Conservation (phyloP, 1,284 basidiomycete species). For the Sanghuangporus sanghuang region DNA sequence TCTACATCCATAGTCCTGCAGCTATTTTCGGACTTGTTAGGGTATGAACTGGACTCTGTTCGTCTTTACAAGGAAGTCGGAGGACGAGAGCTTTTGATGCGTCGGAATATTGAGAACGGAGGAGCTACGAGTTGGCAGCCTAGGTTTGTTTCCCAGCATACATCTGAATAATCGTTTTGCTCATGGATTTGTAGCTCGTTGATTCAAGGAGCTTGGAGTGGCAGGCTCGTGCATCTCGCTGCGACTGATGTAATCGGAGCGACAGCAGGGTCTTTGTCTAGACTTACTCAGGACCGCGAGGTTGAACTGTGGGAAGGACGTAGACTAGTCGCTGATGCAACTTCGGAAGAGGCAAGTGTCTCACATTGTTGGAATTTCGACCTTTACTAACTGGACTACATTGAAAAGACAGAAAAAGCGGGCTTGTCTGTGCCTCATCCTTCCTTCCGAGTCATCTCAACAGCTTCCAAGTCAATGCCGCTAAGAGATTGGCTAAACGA, state of each 20-base stretch:
- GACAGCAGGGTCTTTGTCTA: constrained; percentile 54
- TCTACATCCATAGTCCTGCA: constrained; percentile 46
- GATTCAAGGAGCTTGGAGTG: constrained; percentile 52
- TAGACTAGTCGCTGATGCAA: constrained; percentile 47
- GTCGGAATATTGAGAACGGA: constrained; percentile 45
- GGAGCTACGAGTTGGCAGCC: constrained; percentile 61
- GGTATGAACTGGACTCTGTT: constrained; percentile 52
- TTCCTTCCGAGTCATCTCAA: constrained; percentile 56
- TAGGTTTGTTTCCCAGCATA: constrained; percentile 34
- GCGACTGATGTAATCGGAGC: constrained; percentile 58
- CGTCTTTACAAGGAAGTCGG: constrained; percentile 66
- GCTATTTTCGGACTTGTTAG: constrained; percentile 47
- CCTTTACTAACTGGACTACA: neutral
- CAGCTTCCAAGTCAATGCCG: constrained; percentile 55
- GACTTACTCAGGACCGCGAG: constrained; percentile 56
- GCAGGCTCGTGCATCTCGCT: constrained; percentile 52
- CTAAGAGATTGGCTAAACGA: constrained; percentile 60
- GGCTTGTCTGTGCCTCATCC: constrained; percentile 48
- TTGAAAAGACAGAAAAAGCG: constrained; percentile 29
- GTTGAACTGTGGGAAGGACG: constrained; percentile 57
- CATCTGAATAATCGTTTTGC: neutral
- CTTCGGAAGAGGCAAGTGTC: constrained; percentile 38
- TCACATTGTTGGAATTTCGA: neutral
- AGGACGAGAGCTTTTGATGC: constrained; percentile 60
- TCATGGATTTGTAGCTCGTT: constrained; percentile 35